Base-by-base conservation (phyloP, 2,329 filamentous ascomycete genomes). In the Claviceps pazoutovae region DNA sequence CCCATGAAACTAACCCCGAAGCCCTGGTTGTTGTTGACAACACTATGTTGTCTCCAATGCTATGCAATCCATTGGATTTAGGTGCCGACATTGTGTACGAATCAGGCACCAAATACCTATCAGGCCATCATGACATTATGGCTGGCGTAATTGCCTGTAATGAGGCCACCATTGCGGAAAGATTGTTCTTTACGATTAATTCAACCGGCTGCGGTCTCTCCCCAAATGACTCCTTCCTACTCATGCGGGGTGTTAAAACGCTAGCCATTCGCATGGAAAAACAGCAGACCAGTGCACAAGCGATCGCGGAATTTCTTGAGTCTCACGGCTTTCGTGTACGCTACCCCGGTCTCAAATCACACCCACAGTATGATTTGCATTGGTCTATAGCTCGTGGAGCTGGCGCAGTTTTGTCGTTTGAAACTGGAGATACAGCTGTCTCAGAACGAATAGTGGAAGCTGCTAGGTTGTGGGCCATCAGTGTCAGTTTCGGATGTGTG, bases 71-170 rank as follows among this genome's bases (percentile, higher is more conserved):
- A 5, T 80, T 98, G 17, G 91, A 97, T 55, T 77, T 97, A 30
- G 93, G 94, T 53, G 90, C 91, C 16, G 93, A 98, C 62, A 86
- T 98, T 59, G 88, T 95, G 52, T 98, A 98, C 69, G 93, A 98
- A 72, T 95, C 87, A 26, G 93, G 93, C 52, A 98, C 93, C 23
- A 98, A 98, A 68, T 98, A 98, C 63, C 77, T 98, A 5, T 97
- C 90, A 1, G 93, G 93, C 36, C 93, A 98, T 67, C 93, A 98
- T 74, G 94, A 98, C 65, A 85, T 98, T 64, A 98, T 98, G 93
- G 93, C 93, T 9, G 93, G 94, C 56, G 89, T 98, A 34, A 86
- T 98, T 58, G 93, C 90, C 21, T 82, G 90, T 67, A 97, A 97
- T 66, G 84, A 95, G 63, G 68, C 80, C 4, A 72, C 80, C 3